These are phyloP conservation scores for Metroxylon sagu DNA, from an alignment of 176 grass and related monocot species.

Conservation along the genomic window DNA sequence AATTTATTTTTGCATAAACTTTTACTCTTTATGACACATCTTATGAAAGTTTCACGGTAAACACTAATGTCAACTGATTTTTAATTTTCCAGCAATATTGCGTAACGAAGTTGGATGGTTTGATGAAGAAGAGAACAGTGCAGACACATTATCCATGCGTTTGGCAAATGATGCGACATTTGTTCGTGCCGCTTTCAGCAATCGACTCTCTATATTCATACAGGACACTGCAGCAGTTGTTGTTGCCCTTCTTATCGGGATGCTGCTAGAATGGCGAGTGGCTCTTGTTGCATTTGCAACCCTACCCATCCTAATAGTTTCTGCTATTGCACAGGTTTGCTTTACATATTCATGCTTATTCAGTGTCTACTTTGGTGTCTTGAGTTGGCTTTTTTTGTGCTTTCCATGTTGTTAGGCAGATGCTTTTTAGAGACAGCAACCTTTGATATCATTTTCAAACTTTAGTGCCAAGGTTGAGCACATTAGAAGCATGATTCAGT, in stretches of 20 bases:
- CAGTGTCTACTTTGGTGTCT: too few relatives aligned
- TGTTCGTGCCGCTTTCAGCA: constrained; percentile 97
- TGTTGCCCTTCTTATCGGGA: constrained; percentile 89
- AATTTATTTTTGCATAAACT: too few relatives aligned
- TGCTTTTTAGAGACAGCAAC: too few relatives aligned
- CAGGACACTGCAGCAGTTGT: constrained; percentile 86
- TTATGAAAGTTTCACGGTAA: too few relatives aligned
- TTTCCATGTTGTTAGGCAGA: too few relatives aligned
- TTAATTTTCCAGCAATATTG: constrained; percentile 64
- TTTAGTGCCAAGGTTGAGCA: too few relatives aligned
- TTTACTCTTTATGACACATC: too few relatives aligned
- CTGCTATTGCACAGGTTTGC: constrained; percentile 97
- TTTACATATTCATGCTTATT: background rate
- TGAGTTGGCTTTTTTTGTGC: too few relatives aligned
- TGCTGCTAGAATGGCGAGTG: constrained; percentile 80
- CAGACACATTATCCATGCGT: constrained; percentile 89
- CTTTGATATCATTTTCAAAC: too few relatives aligned
- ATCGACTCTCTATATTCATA: constrained; percentile 97
- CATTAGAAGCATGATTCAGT: too few relatives aligned
- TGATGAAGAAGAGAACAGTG: constrained; percentile 97
- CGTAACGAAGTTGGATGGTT: constrained; percentile 98
- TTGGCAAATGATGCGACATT: constrained; percentile 97
- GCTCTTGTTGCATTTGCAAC: constrained; percentile 96
- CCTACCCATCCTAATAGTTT: constrained; percentile 76
- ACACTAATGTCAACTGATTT: constrained; percentile 4